A percentile compares a stretch with the other conserved stretches of the same genome.
Evolutionary conservation across 768 basidiomycete genomes (phyloP).

Genomic region (Daedaleopsis sinensis): DNA sequence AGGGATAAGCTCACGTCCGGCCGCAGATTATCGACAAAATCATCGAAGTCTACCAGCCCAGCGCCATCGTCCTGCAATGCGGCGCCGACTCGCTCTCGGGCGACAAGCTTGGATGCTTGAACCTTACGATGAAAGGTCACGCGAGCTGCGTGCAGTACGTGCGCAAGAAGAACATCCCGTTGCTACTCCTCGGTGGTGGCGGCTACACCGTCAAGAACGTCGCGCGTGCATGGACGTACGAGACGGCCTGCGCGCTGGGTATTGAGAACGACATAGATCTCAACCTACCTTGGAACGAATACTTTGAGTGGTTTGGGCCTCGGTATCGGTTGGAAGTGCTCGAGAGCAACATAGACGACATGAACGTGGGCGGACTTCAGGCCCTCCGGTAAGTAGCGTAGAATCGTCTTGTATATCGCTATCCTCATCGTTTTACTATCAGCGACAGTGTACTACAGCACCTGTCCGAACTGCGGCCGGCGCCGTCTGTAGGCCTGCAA

Average conservation of each 20-base stretch:
- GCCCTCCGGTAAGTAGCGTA: slow-evolving; percentile 62
- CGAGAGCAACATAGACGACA: slow-evolving; percentile 93
- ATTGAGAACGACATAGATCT: slow-evolving; percentile 77
- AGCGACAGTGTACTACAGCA: slow-evolving; percentile 44
- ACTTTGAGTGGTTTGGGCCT: slow-evolving; percentile 98
- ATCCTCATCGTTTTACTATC: not conserved
- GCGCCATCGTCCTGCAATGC: slow-evolving; percentile 90
- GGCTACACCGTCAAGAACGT: slow-evolving; percentile 99
- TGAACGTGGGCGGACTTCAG: slow-evolving; percentile 82
- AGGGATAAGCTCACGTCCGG: slow-evolving; percentile 16
- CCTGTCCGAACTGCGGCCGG: slow-evolving; percentile 62
- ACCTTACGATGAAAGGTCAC: slow-evolving; percentile 94
- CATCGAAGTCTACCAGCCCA: slow-evolving; percentile 86
- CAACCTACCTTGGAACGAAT: slow-evolving; percentile 83
- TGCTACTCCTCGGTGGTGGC: slow-evolving; percentile 92
- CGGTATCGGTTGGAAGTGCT: slow-evolving; percentile 91
- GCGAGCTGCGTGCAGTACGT: slow-evolving; percentile 89
- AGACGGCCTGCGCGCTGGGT: slow-evolving; percentile 96
- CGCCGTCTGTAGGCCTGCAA: slow-evolving; percentile 88
- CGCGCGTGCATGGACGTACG: slow-evolving; percentile 92
- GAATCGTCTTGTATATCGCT: not conserved
- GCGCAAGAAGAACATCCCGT: slow-evolving; percentile 77
- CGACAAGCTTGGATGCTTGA: slow-evolving; percentile 96
- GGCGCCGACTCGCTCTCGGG: slow-evolving; percentile 95
- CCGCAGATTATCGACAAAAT: slow-evolving; percentile 78